Evolutionary conservation across 768 basidiomycete genomes (phyloP).

Genomic region (Boletus rufocinnamomeus): DNA sequence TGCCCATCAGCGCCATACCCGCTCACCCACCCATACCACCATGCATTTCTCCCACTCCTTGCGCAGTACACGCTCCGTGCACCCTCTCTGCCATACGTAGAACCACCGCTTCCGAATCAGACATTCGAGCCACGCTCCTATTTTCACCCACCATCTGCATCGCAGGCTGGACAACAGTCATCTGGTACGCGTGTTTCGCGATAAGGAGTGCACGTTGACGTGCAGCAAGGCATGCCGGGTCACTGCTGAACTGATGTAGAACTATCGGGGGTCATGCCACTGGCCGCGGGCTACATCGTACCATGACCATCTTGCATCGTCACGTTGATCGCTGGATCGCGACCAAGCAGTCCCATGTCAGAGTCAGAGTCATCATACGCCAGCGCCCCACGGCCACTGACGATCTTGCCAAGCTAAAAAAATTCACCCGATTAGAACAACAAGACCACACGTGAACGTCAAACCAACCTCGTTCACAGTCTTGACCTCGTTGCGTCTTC

Average conservation of each 20-base stretch:
- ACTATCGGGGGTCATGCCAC: neutral
- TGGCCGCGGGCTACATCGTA: neutral
- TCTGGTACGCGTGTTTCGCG: neutral
- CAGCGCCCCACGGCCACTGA: conserved; percentile 73
- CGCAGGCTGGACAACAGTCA: neutral
- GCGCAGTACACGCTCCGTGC: too few relatives aligned
- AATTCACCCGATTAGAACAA: conserved; percentile 6
- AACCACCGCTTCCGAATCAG: too few relatives aligned
- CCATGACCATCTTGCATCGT: too few relatives aligned
- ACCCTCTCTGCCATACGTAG: too few relatives aligned
- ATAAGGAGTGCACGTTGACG: neutral
- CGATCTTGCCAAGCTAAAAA: conserved; percentile 76
- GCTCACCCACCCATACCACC: too few relatives aligned
- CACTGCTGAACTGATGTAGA: neutral
- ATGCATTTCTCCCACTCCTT: too few relatives aligned
- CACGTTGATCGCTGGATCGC: too few relatives aligned
- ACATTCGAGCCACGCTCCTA: too few relatives aligned
- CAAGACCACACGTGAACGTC: neutral
- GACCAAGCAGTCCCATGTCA: too few relatives aligned
- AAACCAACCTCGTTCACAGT: conserved; percentile 76
- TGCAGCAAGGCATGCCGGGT: neutral
- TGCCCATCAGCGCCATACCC: too few relatives aligned
- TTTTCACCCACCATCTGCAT: too few relatives aligned
- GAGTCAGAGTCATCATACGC: conserved; percentile 48
- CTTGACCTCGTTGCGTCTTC: conserved; percentile 74